A percentile compares a stretch with the other conserved stretches of the same genome.
phyloP scores from a whole-genome alignment of 768 basidiomycete genomes.

The Amanita phalloides region DNA sequence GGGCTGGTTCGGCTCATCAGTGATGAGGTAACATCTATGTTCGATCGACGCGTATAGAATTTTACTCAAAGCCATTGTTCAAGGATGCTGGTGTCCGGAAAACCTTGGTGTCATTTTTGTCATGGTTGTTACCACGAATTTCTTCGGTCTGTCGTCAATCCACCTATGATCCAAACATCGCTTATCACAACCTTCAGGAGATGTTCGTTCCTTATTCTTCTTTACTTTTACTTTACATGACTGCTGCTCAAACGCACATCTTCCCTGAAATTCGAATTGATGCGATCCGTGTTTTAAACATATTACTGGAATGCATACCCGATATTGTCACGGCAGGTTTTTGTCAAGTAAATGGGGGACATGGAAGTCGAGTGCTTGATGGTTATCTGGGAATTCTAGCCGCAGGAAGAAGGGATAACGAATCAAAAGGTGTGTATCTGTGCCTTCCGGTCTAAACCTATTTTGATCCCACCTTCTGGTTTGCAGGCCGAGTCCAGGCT shows the following conservation, averaged over 20 bases:
- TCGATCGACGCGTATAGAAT: neutral
- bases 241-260: conserved; percentile 89
- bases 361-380: conserved; percentile 59
- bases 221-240: conserved; percentile 70
- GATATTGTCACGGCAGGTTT: conserved; percentile 58
- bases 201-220: conserved; percentile 66
- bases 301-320: conserved; percentile 66
- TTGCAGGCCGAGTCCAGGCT: conserved; percentile 29
- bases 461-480: neutral
- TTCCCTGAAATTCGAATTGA: conserved; percentile 93
- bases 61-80: conserved; percentile 6
- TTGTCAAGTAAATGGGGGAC: conserved; percentile 37
- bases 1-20: conserved; percentile 61
- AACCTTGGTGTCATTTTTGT: conserved; percentile 52
- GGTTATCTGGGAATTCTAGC: conserved; percentile 76
- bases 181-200: conserved; percentile 30
- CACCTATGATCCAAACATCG: neutral
- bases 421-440: conserved; percentile 34
- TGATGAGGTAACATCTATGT: conserved; percentile 55
- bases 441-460: neutral
- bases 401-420: conserved; percentile 52
- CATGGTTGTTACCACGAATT: conserved; percentile 62
- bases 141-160: conserved; percentile 32
- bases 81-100: conserved; percentile 80
- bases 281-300: conserved; percentile 68